Evolutionary conservation across 768 basidiomycete genomes (phyloP).

Genomic region (Tricholoma furcatifolium): DNA sequence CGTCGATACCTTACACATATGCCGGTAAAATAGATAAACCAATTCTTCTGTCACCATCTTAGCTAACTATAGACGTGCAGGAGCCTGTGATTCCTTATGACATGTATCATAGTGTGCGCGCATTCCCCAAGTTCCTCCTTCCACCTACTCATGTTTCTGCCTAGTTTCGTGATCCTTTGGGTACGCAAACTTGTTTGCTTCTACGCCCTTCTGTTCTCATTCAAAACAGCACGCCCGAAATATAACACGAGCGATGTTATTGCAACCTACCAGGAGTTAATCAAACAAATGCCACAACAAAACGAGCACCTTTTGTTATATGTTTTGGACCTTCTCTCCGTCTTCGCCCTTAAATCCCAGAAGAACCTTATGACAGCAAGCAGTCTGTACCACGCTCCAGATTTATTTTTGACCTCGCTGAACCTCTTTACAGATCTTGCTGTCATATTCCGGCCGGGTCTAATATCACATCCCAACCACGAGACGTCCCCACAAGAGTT

Average conservation of each 20-base stretch:
- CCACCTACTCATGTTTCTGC: slow-evolving; percentile 13
- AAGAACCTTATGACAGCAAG: slow-evolving; percentile 95
- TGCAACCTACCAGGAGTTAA: slow-evolving; percentile 78
- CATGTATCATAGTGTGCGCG: slow-evolving; percentile 82
- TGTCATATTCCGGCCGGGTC: slow-evolving; percentile 94
- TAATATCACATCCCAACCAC: slow-evolving; percentile 87
- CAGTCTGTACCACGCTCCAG: slow-evolving; percentile 54
- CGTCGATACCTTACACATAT: slow-evolving; percentile 94
- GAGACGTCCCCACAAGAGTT: slow-evolving; percentile 87
- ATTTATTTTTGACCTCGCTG: background rate
- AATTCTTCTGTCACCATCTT: slow-evolving; percentile 8
- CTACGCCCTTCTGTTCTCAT: background rate
- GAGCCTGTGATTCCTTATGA: slow-evolving; percentile 93
- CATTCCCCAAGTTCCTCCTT: slow-evolving; percentile 12
- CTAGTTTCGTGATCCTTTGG: slow-evolving; percentile 78
- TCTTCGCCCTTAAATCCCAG: slow-evolving; percentile 88
- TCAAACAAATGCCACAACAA: slow-evolving; percentile 78
- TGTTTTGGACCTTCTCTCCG: slow-evolving; percentile 92
- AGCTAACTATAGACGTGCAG: slow-evolving; percentile 34
- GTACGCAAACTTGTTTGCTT: slow-evolving; percentile 37
- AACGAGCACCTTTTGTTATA: slow-evolving; percentile 98
- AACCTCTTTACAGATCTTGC: slow-evolving; percentile 69
- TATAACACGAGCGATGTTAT: slow-evolving; percentile 73
- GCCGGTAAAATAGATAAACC: slow-evolving; percentile 62
- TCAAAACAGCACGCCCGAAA: slow-evolving; percentile 58